These are phyloP conservation scores for Cryphonectria parasitica DNA, from an alignment of 2,329 filamentous ascomycete genomes.

Conservation along the genomic window DNA sequence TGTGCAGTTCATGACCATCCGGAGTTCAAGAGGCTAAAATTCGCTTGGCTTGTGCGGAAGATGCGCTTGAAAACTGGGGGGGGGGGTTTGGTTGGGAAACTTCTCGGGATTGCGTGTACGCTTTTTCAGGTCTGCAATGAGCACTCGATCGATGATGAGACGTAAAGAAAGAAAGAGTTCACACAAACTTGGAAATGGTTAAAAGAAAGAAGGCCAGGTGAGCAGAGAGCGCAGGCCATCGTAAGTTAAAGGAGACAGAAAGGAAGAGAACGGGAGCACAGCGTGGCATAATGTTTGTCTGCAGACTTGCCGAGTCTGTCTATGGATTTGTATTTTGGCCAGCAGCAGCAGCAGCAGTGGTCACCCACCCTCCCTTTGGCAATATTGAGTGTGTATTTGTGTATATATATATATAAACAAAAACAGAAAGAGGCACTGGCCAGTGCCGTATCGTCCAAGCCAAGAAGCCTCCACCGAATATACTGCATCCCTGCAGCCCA, in stretches of 20 bases:
- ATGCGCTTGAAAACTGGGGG: slow-evolving; percentile 23
- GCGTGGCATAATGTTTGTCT: background rate
- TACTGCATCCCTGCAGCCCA: slow-evolving; percentile 13
- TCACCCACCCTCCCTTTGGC: background rate
- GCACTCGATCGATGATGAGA: slow-evolving; percentile 19
- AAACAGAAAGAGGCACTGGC: background rate
- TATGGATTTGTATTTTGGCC: background rate
- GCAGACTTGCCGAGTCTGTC: background rate
- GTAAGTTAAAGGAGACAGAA: no score
- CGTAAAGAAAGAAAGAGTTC: background rate
- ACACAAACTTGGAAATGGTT: background rate
- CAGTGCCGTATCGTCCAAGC: slow-evolving; percentile 10
- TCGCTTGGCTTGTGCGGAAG: slow-evolving; percentile 16
- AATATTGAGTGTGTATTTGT: background rate
- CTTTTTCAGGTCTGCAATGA: slow-evolving; percentile 19
- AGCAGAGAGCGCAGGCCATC: background rate
- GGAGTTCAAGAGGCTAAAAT: slow-evolving; percentile 28
- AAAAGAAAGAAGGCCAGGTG: background rate
- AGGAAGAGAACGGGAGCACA: background rate
- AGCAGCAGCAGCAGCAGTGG: background rate
- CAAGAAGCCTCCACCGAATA: background rate
- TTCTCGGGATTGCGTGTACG: slow-evolving; percentile 22
- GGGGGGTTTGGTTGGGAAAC: slow-evolving; percentile 9
- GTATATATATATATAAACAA: no score
- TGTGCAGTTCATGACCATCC: slow-evolving; percentile 31